A percentile compares a stretch with the other conserved stretches of the same genome.
Evolutionary conservation across 805 yeast genomes (phyloP).

Genomic region (Yarrowia sp.): DNA sequence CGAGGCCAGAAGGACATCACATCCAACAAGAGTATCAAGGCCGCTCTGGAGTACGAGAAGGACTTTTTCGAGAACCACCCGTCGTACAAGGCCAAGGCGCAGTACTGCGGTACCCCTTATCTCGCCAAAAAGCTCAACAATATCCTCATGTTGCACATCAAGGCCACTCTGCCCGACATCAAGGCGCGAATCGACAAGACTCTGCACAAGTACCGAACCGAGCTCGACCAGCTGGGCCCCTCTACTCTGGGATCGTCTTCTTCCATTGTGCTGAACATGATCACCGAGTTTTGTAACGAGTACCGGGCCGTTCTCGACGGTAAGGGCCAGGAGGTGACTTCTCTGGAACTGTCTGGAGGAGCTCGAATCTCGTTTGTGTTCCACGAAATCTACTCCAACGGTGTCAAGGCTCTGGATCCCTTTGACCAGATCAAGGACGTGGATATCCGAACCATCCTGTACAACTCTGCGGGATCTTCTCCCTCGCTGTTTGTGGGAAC

Average conservation of each 20-base stretch:
- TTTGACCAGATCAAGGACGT: slow-evolving; percentile 94
- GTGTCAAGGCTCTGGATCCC: slow-evolving; percentile 90
- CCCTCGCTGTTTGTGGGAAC: slow-evolving; percentile 97
- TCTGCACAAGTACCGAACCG: slow-evolving; percentile 81
- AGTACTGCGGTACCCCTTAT: slow-evolving; percentile 98
- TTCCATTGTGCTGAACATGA: slow-evolving; percentile 85
- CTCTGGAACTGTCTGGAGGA: slow-evolving; percentile 94
- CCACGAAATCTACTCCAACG: slow-evolving; percentile 95
- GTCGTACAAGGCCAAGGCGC: slow-evolving; percentile 89
- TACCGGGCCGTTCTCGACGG: slow-evolving; percentile 91
- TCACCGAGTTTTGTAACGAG: slow-evolving; percentile 91
- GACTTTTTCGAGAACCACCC: slow-evolving; percentile 87
- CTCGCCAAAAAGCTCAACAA: slow-evolving; percentile 90
- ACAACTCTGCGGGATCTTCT: slow-evolving; percentile 94
- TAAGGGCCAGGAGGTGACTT: slow-evolving; percentile 85
- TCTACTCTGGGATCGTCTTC: slow-evolving; percentile 68
- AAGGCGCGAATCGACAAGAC: slow-evolving; percentile 87
- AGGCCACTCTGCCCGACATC: slow-evolving; percentile 88
- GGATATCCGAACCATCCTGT: slow-evolving; percentile 95
- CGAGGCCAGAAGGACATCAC: slow-evolving; percentile 98
- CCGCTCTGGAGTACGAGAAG: slow-evolving; percentile 82
- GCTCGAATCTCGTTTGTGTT: slow-evolving; percentile 97
- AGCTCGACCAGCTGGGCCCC: slow-evolving; percentile 79
- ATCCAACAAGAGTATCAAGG: slow-evolving; percentile 81
- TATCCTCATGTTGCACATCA: slow-evolving; percentile 87